Percentiles rank a stretch among this genome's conserved stretches.
Evolutionary conservation across 306 rosid species (phyloP).

Genomic region (Sophora flavescens): DNA sequence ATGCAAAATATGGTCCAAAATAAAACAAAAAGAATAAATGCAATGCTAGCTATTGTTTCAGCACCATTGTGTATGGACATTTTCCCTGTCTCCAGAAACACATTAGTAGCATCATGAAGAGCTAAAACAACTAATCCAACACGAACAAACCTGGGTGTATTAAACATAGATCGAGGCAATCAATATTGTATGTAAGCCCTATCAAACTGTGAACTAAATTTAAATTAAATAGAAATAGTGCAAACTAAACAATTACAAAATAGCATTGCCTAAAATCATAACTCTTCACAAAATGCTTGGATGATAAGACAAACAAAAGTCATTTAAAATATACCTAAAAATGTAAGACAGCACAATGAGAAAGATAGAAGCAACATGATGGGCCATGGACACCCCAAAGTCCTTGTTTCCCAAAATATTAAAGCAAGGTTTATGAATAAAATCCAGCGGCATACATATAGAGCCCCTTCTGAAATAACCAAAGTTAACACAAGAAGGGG

Average conservation of each 20-base stretch:
- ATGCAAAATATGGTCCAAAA: slow-evolving; percentile 84
- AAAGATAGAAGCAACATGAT: slow-evolving; percentile 83
- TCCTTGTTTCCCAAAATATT: slow-evolving; percentile 94
- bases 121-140: slow-evolving; percentile 93
- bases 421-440: slow-evolving; percentile 92
- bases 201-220: slow-evolving; percentile 7
- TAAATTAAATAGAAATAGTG: not conserved
- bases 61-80: slow-evolving; percentile 93
- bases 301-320: slow-evolving; percentile 39
- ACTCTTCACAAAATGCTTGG: slow-evolving; percentile 38
- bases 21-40: slow-evolving; percentile 82
- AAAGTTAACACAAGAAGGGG: too few relatives aligned
- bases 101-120: slow-evolving; percentile 92
- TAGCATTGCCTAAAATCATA: slow-evolving; percentile 21
- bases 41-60: slow-evolving; percentile 77
- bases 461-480: slow-evolving; percentile 78
- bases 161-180: slow-evolving; percentile 41
- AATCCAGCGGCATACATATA: slow-evolving; percentile 94
- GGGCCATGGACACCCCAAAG: slow-evolving; percentile 93
- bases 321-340: slow-evolving; percentile 60
- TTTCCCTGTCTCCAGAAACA: slow-evolving; percentile 93
- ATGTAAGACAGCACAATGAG: slow-evolving; percentile 85
- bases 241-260: slow-evolving; percentile 11
- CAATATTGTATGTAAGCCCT: not conserved
- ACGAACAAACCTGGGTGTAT: slow-evolving; percentile 81